These are phyloP conservation scores for Phanerochaete carnosa DNA, from an alignment of 768 basidiomycete species.

Conservation along the genomic window DNA sequence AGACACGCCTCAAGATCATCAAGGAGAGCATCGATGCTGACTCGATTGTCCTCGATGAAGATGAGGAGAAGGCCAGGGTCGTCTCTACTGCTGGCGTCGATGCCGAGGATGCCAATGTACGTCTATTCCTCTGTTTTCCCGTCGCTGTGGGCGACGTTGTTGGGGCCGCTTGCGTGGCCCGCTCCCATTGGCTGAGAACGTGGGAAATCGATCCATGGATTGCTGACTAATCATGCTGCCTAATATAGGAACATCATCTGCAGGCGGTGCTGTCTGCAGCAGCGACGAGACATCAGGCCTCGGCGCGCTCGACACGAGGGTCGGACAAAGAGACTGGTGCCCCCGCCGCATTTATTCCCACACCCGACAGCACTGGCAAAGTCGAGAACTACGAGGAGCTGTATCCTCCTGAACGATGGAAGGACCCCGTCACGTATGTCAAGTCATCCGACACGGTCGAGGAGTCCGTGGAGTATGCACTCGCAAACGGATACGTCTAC, in stretches of 20 bases:
- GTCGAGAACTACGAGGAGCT: slow-evolving; percentile 75
- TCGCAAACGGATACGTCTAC: slow-evolving; percentile 79
- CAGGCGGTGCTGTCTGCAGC: slow-evolving; percentile 57
- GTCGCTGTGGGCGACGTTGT: slow-evolving; percentile 38
- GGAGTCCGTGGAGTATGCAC: slow-evolving; percentile 56
- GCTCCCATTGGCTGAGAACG: slow-evolving; percentile 43
- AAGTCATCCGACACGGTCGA: slow-evolving; percentile 86
- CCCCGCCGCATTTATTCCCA: slow-evolving; percentile 80
- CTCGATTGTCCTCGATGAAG: slow-evolving; percentile 76
- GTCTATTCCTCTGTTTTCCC: slow-evolving; percentile 35
- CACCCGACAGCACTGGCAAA: slow-evolving; percentile 83
- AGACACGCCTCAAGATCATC: slow-evolving; percentile 83
- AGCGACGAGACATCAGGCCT: slow-evolving; percentile 42
- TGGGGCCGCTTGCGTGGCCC: slow-evolving; percentile 40
- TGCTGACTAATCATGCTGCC: slow-evolving; percentile 43
- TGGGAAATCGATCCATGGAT: slow-evolving; percentile 47
- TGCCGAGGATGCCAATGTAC: slow-evolving; percentile 91
- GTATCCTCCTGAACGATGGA: slow-evolving; percentile 69
- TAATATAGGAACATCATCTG: slow-evolving; percentile 52
- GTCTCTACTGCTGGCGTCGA: slow-evolving; percentile 86
- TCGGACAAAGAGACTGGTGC: slow-evolving; percentile 33
- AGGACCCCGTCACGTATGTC: slow-evolving; percentile 74
- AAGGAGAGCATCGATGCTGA: slow-evolving; percentile 81
- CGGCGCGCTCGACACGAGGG: slow-evolving; percentile 34
- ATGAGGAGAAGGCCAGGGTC: slow-evolving; percentile 80